Conservation (phyloP, 1,284 basidiomycete species). For the Binderoboletus segoi region DNA sequence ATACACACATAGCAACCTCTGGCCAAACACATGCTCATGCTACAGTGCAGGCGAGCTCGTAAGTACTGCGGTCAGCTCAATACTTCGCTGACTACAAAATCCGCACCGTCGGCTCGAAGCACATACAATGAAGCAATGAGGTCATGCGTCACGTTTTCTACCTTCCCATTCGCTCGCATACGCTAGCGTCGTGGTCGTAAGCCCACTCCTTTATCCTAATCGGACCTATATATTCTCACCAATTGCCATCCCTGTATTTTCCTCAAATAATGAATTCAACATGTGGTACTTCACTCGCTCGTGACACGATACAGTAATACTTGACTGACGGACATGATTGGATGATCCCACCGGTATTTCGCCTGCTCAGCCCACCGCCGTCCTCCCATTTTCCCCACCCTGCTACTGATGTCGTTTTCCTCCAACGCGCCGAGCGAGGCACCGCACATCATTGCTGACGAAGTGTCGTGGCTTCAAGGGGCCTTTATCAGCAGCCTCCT, state of each 20-base stretch:
- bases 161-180: neutral
- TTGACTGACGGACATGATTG: neutral
- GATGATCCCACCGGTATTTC: conserved; percentile 6
- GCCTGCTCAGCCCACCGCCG: conserved; percentile 2
- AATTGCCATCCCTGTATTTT: conserved; percentile 5
- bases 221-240: conserved; percentile 12
- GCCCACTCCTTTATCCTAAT: neutral
- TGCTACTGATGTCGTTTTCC: conserved; percentile 12
- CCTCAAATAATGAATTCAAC: conserved; percentile 1
- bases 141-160: no score
- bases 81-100: no score
- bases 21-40: neutral
- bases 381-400: neutral
- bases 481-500: conserved; percentile 26
- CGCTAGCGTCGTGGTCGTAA: neutral
- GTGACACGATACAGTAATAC: conserved; percentile 9
- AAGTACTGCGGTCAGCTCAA: neutral
- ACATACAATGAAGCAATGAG: no score
- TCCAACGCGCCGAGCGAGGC: conserved; percentile 11
- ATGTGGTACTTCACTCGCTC: neutral
- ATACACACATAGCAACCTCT: neutral
- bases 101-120: no score
- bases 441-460: neutral
- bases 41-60: neutral
- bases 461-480: conserved; percentile 29